A percentile compares a stretch with the other conserved stretches of the same genome.
phyloP scores from a whole-genome alignment of 768 basidiomycete species.

The Auricularia sp. region DNA sequence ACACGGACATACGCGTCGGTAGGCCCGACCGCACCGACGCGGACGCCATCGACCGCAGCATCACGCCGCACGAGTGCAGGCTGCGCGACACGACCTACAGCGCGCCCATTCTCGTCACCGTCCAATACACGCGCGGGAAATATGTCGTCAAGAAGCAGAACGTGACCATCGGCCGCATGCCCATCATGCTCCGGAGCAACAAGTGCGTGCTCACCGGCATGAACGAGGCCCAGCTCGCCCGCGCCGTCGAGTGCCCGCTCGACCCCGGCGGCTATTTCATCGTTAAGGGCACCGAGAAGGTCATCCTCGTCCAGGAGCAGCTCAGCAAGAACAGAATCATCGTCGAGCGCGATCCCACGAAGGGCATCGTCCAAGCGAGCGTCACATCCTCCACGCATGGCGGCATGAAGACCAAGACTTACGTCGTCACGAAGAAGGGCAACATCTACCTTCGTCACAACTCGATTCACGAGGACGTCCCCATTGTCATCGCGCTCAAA shows the following conservation, averaged over 20 bases:
- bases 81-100: conserved; percentile 91
- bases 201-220: conserved; percentile 83
- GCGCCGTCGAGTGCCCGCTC: conserved; percentile 92
- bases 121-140: conserved; percentile 89
- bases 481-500: conserved; percentile 91
- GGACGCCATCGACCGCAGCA: conserved; percentile 62
- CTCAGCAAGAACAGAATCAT: conserved; percentile 98
- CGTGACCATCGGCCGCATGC: conserved; percentile 81
- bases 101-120: conserved; percentile 86
- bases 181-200: conserved; percentile 94
- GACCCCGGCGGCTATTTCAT: conserved; percentile 99
- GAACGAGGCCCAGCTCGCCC: conserved; percentile 72
- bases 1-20: conserved; percentile 89
- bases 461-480: conserved; percentile 93
- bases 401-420: conserved; percentile 91
- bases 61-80: conserved; percentile 96
- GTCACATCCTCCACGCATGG: conserved; percentile 92
- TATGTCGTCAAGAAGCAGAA: conserved; percentile 74
- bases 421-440: conserved; percentile 89
- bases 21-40: conserved; percentile 84
- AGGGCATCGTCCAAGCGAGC: conserved; percentile 86
- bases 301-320: conserved; percentile 97
- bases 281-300: conserved; percentile 98
- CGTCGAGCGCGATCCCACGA: conserved; percentile 85
- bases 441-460: conserved; percentile 96